Conservation (phyloP, 169 alveolate genomes). For the Plasmodium fragile region DNA sequence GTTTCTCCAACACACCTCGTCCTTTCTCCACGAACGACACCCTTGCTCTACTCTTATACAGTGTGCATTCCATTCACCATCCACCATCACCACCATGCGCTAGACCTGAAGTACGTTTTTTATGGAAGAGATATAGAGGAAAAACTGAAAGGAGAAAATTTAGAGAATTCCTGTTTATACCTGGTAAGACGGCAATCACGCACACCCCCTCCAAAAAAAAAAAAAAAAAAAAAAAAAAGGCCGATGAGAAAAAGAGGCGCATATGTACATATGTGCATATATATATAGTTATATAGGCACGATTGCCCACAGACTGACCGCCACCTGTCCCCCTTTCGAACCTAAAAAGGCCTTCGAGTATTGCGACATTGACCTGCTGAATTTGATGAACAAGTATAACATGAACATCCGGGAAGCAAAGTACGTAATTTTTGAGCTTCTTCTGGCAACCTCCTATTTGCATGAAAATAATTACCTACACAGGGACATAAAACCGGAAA, state of each 20-base stretch:
- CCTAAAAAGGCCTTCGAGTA: slow-evolving; percentile 50
- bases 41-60: neutral
- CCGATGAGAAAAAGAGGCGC: neutral
- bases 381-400: slow-evolving; percentile 31
- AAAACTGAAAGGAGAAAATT: slow-evolving; percentile 39
- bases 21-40: neutral
- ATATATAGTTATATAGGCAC: neutral
- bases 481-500: slow-evolving; percentile 85
- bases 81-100: neutral
- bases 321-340: neutral
- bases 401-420: slow-evolving; percentile 77
- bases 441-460: slow-evolving; percentile 76
- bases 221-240: no score
- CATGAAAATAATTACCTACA: slow-evolving; percentile 82
- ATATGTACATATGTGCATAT: neutral
- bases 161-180: slow-evolving; percentile 62
- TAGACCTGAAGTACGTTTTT: slow-evolving; percentile 47
- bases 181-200: slow-evolving; percentile 9
- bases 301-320: neutral
- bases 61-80: neutral
- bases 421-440: slow-evolving; percentile 80
- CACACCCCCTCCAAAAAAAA: neutral
- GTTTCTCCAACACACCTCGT: neutral
- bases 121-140: slow-evolving; percentile 74
- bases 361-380: slow-evolving; percentile 48